phyloP scores from a whole-genome alignment of 169 alveolate species.

The Eimeria praecox region DNA sequence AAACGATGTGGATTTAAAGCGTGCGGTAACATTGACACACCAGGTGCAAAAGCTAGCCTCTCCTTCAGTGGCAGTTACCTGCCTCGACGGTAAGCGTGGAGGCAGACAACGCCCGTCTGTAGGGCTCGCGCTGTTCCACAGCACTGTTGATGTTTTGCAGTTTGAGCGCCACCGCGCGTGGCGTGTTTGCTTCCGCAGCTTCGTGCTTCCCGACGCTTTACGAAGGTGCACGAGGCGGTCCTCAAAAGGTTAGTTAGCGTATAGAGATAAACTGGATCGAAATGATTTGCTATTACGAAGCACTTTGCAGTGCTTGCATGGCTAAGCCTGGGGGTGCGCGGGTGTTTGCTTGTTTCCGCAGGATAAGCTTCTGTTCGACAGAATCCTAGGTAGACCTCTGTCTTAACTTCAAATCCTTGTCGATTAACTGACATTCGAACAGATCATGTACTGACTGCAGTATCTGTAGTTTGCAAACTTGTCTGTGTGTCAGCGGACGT shows the following conservation, averaged over 20 bases:
- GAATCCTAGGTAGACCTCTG: conserved; percentile 27
- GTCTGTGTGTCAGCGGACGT: conserved; percentile 90
- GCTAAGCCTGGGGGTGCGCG: not conserved
- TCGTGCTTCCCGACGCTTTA: conserved; percentile 64
- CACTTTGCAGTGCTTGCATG: not conserved
- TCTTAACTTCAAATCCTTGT: not conserved
- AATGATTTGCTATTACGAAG: not conserved
- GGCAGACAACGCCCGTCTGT: not conserved
- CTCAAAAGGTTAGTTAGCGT: conserved; percentile 62
- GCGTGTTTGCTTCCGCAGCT: conserved; percentile 13
- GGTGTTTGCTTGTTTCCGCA: not conserved
- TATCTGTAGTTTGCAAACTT: not conserved
- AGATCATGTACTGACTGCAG: no score
- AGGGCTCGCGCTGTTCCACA: not conserved
- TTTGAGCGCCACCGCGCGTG: not conserved
- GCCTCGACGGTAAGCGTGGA: conserved; percentile 89
- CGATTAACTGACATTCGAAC: not conserved
- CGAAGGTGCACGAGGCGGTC: not conserved
- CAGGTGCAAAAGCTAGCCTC: conserved; percentile 93
- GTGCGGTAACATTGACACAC: conserved; percentile 96
- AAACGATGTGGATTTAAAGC: conserved; percentile 94
- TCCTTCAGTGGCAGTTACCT: conserved; percentile 91
- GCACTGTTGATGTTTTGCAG: not conserved
- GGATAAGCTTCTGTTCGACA: conserved; percentile 59
- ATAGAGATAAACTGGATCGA: not conserved